Conservation (phyloP, 179 eudicot species). For the Drosera spatulata region DNA sequence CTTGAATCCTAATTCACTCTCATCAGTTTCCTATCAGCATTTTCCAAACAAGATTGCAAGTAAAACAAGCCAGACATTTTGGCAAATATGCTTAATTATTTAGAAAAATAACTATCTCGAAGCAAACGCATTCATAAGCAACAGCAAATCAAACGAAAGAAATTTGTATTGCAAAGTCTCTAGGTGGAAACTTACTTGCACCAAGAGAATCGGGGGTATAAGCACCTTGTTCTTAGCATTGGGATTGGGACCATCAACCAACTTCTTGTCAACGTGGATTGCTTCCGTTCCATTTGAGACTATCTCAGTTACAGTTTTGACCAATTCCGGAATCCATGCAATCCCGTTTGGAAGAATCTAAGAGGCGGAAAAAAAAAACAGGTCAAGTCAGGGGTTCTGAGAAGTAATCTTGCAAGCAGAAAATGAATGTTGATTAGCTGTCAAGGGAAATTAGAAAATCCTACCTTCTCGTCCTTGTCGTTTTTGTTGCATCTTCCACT, state of each 20-base stretch:
- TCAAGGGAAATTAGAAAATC: neutral
- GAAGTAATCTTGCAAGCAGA: neutral
- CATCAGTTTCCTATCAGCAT: no score
- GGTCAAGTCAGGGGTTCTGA: constrained; percentile 1
- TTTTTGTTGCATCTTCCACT: constrained; percentile 94
- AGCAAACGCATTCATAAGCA: neutral
- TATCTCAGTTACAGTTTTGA: constrained; percentile 50
- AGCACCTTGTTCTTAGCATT: constrained; percentile 59
- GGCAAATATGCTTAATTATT: no score
- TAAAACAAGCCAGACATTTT: no score
- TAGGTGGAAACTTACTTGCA: constrained; percentile 45
- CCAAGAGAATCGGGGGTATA: constrained; percentile 60
- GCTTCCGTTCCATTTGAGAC: constrained; percentile 53
- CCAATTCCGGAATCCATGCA: constrained; percentile 79
- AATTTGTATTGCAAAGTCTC: no score
- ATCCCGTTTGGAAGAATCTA: constrained; percentile 76
- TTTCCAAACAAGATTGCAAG: no score
- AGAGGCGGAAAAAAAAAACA: neutral
- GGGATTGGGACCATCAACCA: constrained; percentile 94
- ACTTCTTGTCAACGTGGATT: constrained; percentile 61
- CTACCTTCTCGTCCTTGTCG: constrained; percentile 80
- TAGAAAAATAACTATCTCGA: no score
- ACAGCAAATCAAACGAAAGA: neutral
- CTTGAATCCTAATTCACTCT: no score
- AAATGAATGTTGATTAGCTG: neutral